These are phyloP conservation scores for Setomelanomma holmii DNA, from an alignment of 2,329 filamentous ascomycete species.

Conservation along the genomic window DNA sequence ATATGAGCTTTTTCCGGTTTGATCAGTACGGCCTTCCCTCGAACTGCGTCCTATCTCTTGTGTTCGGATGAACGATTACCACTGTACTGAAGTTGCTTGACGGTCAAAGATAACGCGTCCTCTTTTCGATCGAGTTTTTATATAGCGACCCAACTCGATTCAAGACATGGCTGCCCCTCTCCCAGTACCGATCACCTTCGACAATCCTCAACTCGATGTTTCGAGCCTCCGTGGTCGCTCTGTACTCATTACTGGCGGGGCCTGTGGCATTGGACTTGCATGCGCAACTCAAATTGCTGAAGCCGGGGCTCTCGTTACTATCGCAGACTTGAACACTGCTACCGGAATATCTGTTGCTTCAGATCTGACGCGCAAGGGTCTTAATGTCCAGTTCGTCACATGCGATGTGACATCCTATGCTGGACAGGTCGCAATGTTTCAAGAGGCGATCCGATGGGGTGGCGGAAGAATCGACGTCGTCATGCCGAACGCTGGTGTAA, in stretches of 20 bases:
- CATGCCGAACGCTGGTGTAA: constrained; percentile 39
- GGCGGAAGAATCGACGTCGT: constrained; percentile 38
- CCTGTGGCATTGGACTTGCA: constrained; percentile 37
- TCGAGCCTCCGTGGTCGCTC: constrained; percentile 25
- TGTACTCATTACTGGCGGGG: constrained; percentile 34
- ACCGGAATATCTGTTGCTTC: constrained; percentile 14
- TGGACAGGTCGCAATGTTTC: constrained; percentile 39
- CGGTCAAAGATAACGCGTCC: no score
- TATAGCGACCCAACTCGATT: neutral
- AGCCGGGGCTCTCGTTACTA: constrained; percentile 31
- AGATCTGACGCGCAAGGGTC: constrained; percentile 19
- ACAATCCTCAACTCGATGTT: constrained; percentile 12
- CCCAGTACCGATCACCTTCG: constrained; percentile 6
- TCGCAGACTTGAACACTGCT: constrained; percentile 29
- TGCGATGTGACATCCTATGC: constrained; percentile 41
- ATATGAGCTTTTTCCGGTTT: no score
- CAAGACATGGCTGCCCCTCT: neutral
- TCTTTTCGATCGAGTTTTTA: no score
- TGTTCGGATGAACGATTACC: no score
- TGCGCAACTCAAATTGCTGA: constrained; percentile 24
- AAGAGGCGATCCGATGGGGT: constrained; percentile 34
- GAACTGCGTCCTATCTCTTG: no score
- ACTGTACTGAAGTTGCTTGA: no score
- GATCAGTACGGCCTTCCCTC: no score
- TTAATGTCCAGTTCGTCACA: constrained; percentile 36